Conservation (phyloP, 805 yeast genomes). For the Wickerhamomyces sydowiorum region DNA sequence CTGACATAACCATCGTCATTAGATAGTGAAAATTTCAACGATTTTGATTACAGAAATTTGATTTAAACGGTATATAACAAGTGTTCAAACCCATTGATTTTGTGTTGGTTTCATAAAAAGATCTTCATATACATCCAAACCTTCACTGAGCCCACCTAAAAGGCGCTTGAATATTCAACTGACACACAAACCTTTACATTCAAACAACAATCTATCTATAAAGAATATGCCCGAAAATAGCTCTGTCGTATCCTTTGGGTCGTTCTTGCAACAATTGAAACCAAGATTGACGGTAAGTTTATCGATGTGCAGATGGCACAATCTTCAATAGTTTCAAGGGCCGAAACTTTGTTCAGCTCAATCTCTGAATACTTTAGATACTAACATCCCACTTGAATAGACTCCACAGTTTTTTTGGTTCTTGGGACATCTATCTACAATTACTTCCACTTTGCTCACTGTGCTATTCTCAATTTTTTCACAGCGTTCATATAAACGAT, state of each 20-base stretch:
- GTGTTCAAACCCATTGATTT: too few species aligned
- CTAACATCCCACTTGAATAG: slow-evolving; percentile 12
- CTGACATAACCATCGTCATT: too few species aligned
- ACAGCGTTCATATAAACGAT: slow-evolving; percentile 25
- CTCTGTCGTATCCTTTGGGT: slow-evolving; percentile 6
- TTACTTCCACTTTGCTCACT: slow-evolving; percentile 35
- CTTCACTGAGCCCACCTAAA: too few species aligned
- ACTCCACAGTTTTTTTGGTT: slow-evolving; percentile 71
- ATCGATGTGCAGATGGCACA: too few species aligned
- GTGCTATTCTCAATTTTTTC: slow-evolving; percentile 37
- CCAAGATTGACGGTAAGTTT: slow-evolving; percentile 11
- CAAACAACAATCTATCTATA: neutral
- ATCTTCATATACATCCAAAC: too few species aligned
- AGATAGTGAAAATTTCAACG: too few species aligned
- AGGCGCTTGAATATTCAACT: too few species aligned
- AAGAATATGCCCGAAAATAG: slow-evolving; percentile 1
- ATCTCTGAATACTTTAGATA: neutral
- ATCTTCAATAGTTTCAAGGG: too few species aligned
- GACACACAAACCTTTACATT: neutral
- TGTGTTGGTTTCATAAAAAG: too few species aligned
- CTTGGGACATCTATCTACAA: slow-evolving; percentile 49
- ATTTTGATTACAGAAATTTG: too few species aligned
- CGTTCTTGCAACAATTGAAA: slow-evolving; percentile 13
- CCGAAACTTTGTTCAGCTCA: too few species aligned
- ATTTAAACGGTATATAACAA: too few species aligned